phyloP scores from a whole-genome alignment of 2,329 filamentous ascomycete species.

The Aureobasidium musti region DNA sequence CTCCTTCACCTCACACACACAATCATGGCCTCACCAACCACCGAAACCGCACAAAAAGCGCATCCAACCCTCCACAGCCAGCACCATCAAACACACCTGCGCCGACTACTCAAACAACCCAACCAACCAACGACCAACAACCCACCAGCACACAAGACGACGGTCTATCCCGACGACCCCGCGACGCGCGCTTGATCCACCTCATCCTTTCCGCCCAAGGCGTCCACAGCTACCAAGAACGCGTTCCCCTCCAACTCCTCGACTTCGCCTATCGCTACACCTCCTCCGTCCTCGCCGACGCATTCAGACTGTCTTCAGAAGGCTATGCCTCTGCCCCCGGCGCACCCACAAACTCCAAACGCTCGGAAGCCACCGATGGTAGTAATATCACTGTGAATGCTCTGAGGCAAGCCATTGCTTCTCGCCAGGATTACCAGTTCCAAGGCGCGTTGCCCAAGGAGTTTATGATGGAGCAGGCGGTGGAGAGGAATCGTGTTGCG shows the following conservation, averaged over 20 bases:
- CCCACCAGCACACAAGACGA: constrained; percentile 42
- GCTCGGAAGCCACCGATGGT: constrained; percentile 46
- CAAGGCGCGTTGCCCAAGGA: constrained; percentile 67
- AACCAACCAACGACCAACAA: constrained; percentile 34
- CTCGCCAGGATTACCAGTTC: constrained; percentile 69
- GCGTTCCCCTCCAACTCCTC: constrained; percentile 78
- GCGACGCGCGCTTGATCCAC: constrained; percentile 77
- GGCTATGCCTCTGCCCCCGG: constrained; percentile 56
- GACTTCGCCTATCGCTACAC: constrained; percentile 87
- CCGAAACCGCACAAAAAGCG: constrained; percentile 21
- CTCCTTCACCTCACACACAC: background rate
- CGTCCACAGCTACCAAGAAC: constrained; percentile 76
- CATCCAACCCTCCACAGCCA: constrained; percentile 32
- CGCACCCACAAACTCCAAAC: constrained; percentile 23
- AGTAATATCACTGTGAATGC: constrained; percentile 64
- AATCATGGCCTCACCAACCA: constrained; percentile 27
- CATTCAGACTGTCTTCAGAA: constrained; percentile 67
- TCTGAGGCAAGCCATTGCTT: constrained; percentile 70
- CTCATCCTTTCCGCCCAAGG: constrained; percentile 77
- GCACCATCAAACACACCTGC: constrained; percentile 30
- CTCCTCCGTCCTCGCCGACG: constrained; percentile 69
- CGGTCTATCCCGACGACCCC: constrained; percentile 59
- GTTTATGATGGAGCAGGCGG: constrained; percentile 73
- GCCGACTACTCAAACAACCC: constrained; percentile 28
- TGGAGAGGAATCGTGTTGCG: constrained; percentile 67